Evolutionary conservation across 441 rosid species (phyloP), one percentile per base, ranked within the genome.

Genomic region (Eruca vesicaria): DNA sequence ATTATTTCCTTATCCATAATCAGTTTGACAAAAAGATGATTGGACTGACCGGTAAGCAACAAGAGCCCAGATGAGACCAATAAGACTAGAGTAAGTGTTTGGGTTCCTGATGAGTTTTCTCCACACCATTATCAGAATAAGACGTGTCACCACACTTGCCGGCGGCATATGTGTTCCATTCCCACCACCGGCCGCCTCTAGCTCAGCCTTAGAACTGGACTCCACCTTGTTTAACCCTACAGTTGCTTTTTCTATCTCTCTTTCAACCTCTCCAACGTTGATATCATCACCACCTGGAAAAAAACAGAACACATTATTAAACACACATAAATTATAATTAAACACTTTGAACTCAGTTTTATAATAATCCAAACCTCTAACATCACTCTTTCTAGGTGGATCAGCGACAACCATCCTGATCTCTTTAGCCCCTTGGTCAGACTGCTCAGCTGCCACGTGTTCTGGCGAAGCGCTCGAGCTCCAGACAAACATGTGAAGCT

Each of bases 391-490:
- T 61, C 82, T 90, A 33, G 91, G 87, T 38, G 84, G 87, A 75
- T 95, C 98, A 31, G 91, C 20, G 4, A 95, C 98, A 58, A 92
- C 73, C 99, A 92, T 89, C 80, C 98, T 82, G 59, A 95, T 95
- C 86, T 95, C 99, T 71, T 92, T 92, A 5, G 97, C 95, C 0
- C 96, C 94, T 72, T 88, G 94, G 7, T 92, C 92, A 7, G 97
- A 86, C 75, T 82, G 97, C 68, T 92, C 97, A 4, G 88, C 14
- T 0, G 85, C 67, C 5, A 85, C 87, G 15, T 88, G 77, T 21
- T 93, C 98, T 11, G 91, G 94, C 0, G 94, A 89, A 36, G 90
- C 73, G 55, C 90, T 87, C 0, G 94, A 86, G 84, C 94, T 87
- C 94, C 94, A 89, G 12, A 89, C 91, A 61, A 89, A 89, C 94